Evolutionary conservation across 805 yeast species (phyloP), one percentile per base, ranked within the genome.

Genomic region (Starmera quercuum): DNA sequence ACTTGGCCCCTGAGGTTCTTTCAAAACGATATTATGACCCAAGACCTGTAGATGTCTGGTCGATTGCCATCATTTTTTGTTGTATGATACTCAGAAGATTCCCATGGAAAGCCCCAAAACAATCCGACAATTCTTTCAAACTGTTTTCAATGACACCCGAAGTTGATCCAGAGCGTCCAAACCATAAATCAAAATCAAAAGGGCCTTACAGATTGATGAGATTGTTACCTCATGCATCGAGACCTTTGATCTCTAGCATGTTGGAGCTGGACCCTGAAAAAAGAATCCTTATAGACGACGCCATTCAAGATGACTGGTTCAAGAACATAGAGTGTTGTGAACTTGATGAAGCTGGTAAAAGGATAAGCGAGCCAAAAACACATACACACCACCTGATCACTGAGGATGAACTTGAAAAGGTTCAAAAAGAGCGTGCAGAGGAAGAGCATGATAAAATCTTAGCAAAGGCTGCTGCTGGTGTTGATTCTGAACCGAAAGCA

Each of bases 31-130:
- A 54, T 29, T 90, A 90, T 56, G 96, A 90, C 55, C 92, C 97
- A 14, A 73, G 92, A 33, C 78, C 81, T 6, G 85, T 79, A 3
- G 98, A 90, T 54, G 74, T 88, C 16, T 90, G 98, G 98, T 84
- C 95, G 1, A 64, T 85, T 34, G 97, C 95, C 0, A 84, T 90
- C 20, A 85, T 92, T 34, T 90, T 72, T 53, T 86, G 95, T 55
- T 88, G 97, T 60, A 83, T 87, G 88, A 67, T 81, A 3, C 62
- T 88, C 44, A 74, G 82, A 45, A 62, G 95, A 39, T 90, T 90
- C 59, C 97, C 98, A 1, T 90, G 98, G 98, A 86, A 86, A 54
- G 73, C 88, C 3, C 96, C 97, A n/a, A 78, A 80, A 44, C 59
- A 63, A 18, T 63, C 75, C 6, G 96, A 88, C 54, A 76, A 76